Base-by-base conservation (phyloP, 768 basidiomycete species). In the Dioszegia aurantiaca region DNA sequence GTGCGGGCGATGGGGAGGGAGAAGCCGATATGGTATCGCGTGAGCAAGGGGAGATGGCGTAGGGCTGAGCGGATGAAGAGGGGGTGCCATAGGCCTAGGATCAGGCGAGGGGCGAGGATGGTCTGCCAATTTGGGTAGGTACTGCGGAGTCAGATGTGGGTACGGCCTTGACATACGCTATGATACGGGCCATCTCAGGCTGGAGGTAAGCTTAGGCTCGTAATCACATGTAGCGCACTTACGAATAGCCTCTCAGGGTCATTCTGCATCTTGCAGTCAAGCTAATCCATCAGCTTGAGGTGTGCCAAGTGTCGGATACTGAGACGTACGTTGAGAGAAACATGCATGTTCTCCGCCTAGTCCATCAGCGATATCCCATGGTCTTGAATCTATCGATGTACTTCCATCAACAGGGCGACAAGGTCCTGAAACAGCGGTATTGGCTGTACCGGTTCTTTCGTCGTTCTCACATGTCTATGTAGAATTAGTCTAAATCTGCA, bases 61-160 rank as follows among this genome's bases (percentile, higher is more conserved):
- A 63, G 60, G 3, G 77, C 74, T 1, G 78, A 66, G 23, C 55
- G 57, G 52, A 78, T 61, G 64, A 77, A 77, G 21, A 74, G 64
- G 3, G 77, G 76, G 42, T 78, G 78, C 78, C 78, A 78, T 10
- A 78, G 68, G 24, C 77, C 78, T 31, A 78, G 62, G 42, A 77
- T 74, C 10, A 77, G 52, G 0, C 78, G 69, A n/a, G 77, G 68
- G 12, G 67, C 67, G 17, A 76, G 70, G 10, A 44, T 17, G 26
- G 63, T 68, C 30, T 70, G 59, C 61, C 64, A 70, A 36, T 64
- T 30, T 26, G 58, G 36, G 59, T 73, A 59, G 42, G 27, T 53
- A 1, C 42, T 44, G 21, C 2, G 5, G 21, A 9, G 40, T 49
- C 56, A 49, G 36, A n/a, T 9, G 17, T 26, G 23, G n/a, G 31